Conservation (phyloP, 495 filamentous ascomycete species). For the Penicillium steckii region DNA sequence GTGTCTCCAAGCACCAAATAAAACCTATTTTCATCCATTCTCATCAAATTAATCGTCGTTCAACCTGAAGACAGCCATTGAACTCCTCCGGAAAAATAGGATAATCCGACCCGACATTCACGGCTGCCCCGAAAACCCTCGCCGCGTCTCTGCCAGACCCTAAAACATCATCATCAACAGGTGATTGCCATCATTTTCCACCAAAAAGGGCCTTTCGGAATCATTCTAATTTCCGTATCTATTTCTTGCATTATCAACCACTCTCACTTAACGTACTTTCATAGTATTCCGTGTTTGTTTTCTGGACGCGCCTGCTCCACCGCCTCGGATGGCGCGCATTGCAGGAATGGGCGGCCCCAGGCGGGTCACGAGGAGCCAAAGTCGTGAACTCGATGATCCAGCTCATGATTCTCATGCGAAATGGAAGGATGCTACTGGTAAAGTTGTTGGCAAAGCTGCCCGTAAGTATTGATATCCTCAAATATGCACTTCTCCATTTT, state of each 20-base stretch:
- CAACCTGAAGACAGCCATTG: too few relatives aligned
- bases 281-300: background rate
- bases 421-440: background rate
- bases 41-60: too few relatives aligned
- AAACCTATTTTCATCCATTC: too few relatives aligned
- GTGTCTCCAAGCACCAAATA: too few relatives aligned
- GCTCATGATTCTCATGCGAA: background rate
- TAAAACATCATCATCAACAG: background rate
- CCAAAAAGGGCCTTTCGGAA: background rate
- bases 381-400: conserved; percentile 17
- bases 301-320: conserved; percentile 1
- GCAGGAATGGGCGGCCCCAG: conserved; percentile 1
- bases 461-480: background rate
- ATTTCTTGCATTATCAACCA: background rate
- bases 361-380: conserved; percentile 29
- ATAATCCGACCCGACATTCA: background rate
- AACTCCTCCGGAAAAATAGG: background rate
- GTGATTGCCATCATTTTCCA: background rate
- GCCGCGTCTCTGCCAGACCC: background rate
- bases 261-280: background rate
- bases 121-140: conserved; percentile 10
- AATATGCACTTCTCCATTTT: background rate
- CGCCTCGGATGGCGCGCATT: conserved; percentile 19
- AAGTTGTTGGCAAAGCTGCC: background rate
- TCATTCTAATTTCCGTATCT: background rate